These are phyloP conservation scores for Diplodia scrobiculata DNA, from an alignment of 2,329 filamentous ascomycete species.

Conservation along the genomic window DNA sequence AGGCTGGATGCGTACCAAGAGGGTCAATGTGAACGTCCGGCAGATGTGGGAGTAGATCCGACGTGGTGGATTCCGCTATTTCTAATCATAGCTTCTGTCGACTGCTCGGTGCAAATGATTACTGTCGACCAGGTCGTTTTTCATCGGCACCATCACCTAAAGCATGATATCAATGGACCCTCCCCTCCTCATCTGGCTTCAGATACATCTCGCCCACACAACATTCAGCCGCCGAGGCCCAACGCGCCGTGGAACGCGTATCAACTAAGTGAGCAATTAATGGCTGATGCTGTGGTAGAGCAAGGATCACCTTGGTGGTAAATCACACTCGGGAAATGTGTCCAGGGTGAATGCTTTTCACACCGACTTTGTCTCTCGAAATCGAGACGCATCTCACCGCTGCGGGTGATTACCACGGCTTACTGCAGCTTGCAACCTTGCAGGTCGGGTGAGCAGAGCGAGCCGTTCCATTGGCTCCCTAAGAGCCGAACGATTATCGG, in stretches of 20 bases:
- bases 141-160: neutral
- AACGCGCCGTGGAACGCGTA: neutral
- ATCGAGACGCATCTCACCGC: conserved; percentile 1
- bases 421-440: neutral
- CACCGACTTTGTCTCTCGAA: neutral
- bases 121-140: neutral
- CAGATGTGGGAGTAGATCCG: conserved; percentile 69
- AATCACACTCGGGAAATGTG: neutral
- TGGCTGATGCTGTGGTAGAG: neutral
- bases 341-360: neutral
- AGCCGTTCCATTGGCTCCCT: neutral
- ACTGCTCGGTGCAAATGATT: neutral
- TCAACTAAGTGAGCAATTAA: neutral
- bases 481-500: neutral
- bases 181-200: neutral
- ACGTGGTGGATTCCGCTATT: neutral
- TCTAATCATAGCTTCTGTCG: neutral
- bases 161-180: neutral
- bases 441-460: neutral
- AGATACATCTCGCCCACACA: neutral
- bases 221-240: neutral
- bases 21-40: conserved; percentile 88
- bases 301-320: neutral
- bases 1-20: conserved; percentile 85
- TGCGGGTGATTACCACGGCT: conserved; percentile 3